These are phyloP conservation scores for Przewalskia tangutica DNA, from an alignment of 257 asterid genomes.

Conservation along the genomic window DNA sequence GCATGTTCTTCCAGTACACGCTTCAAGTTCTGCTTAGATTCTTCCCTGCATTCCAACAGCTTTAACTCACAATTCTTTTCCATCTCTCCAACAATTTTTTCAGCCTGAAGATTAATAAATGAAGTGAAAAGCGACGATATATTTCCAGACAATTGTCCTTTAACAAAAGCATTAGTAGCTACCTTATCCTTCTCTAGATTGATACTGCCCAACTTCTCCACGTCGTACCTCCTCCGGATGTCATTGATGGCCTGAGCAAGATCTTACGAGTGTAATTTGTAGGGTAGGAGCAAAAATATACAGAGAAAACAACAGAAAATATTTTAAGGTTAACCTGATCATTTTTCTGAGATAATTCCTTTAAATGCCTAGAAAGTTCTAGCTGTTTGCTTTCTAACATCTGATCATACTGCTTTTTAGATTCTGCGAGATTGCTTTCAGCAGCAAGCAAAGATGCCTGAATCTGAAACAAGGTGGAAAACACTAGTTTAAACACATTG, in stretches of 20 bases:
- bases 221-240: constrained; percentile 73
- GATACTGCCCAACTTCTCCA: constrained; percentile 69
- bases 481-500: constrained; percentile 8
- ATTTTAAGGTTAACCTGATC: constrained; percentile 53
- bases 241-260: constrained; percentile 79
- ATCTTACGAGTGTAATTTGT: constrained; percentile 16
- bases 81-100: constrained; percentile 49
- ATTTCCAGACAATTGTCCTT: not conserved
- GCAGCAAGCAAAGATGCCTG: constrained; percentile 51
- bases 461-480: constrained; percentile 38
- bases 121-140: constrained; percentile 5
- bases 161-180: constrained; percentile 3
- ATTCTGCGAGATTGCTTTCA: constrained; percentile 70
- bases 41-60: constrained; percentile 61
- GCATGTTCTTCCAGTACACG: constrained; percentile 76
- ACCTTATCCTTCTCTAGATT: constrained; percentile 88
- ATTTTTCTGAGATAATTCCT: constrained; percentile 90
- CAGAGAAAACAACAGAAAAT: not conserved
- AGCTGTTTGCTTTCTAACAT: constrained; percentile 84
- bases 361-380: constrained; percentile 88
- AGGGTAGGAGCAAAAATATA: constrained; percentile 5
- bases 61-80: constrained; percentile 49
- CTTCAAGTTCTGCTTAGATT: constrained; percentile 49
- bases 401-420: constrained; percentile 73
- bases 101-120: constrained; percentile 45